Base-by-base conservation (phyloP, 345 rosid genomes). In the Citrus inodora region DNA sequence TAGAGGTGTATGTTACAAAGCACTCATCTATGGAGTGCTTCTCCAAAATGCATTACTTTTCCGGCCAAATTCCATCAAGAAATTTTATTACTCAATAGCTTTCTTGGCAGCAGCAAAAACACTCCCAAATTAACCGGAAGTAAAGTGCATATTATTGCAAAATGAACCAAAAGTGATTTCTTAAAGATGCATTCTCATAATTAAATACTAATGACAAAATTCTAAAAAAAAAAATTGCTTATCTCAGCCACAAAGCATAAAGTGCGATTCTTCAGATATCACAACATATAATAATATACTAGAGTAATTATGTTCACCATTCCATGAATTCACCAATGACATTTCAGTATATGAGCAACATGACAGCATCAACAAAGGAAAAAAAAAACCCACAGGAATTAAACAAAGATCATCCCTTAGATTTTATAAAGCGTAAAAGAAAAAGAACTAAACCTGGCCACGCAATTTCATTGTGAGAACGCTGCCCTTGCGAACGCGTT, bases 401-500 rank as follows among this genome's bases (percentile, higher is more conserved):
- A 73, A 25, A 60, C 22, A 72, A 55, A 33, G 1, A 33, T 32
- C n/a, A 60, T 1, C 2, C 38, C n/a, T 13, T 25, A 37, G 70
- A 35, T 66, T 32, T 3, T 7, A 8, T n/a, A 60, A 17, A 53
- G 58, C 7, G 16, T 13, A 53, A 53, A 17, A 53, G 22, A 73
- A 25, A 0, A 38, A 19, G 25, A 28, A 27, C 59, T 38, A 73
- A 82, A 95, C 99, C 98, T 95, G 96, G 89, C 99, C 99, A 6
- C 99, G 97, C 80, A 95, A 76, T 83, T 87, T 93, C 93, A 95
- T 85, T 16, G 88, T 88, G 72, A 93, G 85, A 74, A 95, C 97
- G 33, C 93, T 92, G 82, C 96, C 96, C 73, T 92, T 91, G 5
- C 92, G 90, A 76, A 95, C 90, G 56, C 99, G 93, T 70, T 91